Base-by-base conservation (phyloP, 2,329 filamentous ascomycete genomes). In the Myriangium duriaei region DNA sequence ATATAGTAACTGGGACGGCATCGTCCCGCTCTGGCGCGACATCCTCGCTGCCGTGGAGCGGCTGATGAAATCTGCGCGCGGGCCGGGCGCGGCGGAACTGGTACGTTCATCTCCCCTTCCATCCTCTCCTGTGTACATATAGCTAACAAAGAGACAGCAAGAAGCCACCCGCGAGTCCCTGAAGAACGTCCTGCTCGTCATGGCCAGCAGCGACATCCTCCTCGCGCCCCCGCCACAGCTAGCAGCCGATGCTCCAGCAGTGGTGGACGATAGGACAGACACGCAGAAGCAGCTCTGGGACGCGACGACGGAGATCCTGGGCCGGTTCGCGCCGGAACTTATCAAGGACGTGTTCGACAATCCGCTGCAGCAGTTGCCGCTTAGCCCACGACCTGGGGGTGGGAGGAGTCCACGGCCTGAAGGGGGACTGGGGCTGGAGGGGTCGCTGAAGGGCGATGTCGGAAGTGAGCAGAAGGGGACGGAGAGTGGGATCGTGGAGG, bases 1-100 rank as follows among this genome's bases (percentile, higher is more conserved):
- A 30, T 69, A 95, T 17, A 81, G 79, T 4, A 79, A 85, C 48
- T 87, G 84, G 74, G 81, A 87, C 14, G 85, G 84, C 13, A 85
- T 96, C 76, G 64, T 93, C 28, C 83, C 91, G 54, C 69, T 96
- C 9, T 98, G 91, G 91, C 64, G 91, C 32, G 80, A 80, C 57
- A 93, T 96, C 39, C 73, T 96, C 47, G 85, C 87, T 49, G 83
- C 95, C 38, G 86, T 98, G 74, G 91, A 98, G 57, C 77, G 91
- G 15, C 70, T 98, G 46, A 92, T 95, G 78, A 94, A 95, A 53
- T 30, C 17, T 26, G 30, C 29, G 5, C 15, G 30, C 5, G 36
- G 36, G 3, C 12, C 17, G 16, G 36, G 36, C 6, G 21, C 21
- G 10, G 17, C 16, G 12, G 36, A 39, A 14, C 12, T 39, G 13